phyloP scores from a whole-genome alignment of 2,329 filamentous ascomycete species.

The Hirsutella thompsonii region DNA sequence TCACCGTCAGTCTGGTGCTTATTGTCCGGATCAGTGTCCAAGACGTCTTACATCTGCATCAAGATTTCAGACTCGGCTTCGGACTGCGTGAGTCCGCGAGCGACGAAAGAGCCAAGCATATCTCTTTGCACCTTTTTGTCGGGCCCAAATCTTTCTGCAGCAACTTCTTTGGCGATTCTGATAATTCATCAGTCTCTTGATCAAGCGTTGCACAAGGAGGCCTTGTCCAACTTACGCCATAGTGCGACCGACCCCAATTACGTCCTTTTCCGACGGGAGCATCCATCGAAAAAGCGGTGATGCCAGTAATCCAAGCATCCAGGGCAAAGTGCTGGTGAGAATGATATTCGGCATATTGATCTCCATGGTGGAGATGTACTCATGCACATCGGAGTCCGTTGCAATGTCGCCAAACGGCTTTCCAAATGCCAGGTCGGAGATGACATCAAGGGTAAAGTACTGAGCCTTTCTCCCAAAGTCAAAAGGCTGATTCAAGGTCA shows the following conservation, averaged over 20 bases:
- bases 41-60: conserved; percentile 18
- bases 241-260: conserved; percentile 24
- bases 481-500: conserved; percentile 3
- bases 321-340: conserved; percentile 8
- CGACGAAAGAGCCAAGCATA: conserved; percentile 35
- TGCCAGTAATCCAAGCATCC: conserved; percentile 20
- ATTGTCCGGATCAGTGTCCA: not conserved
- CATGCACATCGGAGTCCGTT: conserved; percentile 32
- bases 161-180: conserved; percentile 29
- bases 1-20: not conserved
- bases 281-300: conserved; percentile 25
- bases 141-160: conserved; percentile 29
- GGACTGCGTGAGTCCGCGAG: conserved; percentile 22
- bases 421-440: conserved; percentile 39
- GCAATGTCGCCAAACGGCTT: conserved; percentile 34
- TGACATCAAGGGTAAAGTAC: conserved; percentile 43
- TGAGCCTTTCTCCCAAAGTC: conserved; percentile 30
- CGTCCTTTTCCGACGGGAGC: conserved; percentile 25
- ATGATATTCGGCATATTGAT: conserved; percentile 9
- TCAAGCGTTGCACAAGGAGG: not conserved
- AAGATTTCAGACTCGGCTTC: conserved; percentile 31
- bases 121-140: conserved; percentile 30
- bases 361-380: conserved; percentile 31
- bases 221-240: conserved; percentile 27
- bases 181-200: not conserved